A percentile compares a stretch with the other conserved stretches of the same genome.
These are phyloP conservation scores for Dittrichia graveolens DNA, from an alignment of 129 eudicot species.

Conservation along the genomic window DNA sequence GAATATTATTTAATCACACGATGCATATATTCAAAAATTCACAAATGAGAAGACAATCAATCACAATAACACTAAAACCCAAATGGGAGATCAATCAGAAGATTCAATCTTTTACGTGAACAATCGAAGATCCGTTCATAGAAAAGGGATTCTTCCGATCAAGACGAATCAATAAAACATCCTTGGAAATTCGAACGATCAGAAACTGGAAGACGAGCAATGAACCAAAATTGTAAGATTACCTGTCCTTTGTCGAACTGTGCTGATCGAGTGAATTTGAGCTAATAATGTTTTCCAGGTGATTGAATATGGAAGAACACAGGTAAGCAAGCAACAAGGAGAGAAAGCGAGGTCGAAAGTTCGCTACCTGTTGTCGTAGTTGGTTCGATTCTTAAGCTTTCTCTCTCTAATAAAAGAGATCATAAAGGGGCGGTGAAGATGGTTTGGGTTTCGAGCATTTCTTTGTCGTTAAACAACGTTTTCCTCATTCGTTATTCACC, in stretches of 20 bases:
- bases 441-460: neutral
- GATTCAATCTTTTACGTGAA: slow-evolving; percentile 20
- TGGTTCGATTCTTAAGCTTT: slow-evolving; percentile 13
- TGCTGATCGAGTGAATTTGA: neutral
- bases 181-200: slow-evolving; percentile 7
- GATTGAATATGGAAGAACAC: neutral
- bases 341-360: slow-evolving; percentile 1
- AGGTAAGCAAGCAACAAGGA: slow-evolving; percentile 18
- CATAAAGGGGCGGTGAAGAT: slow-evolving; percentile 20
- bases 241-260: slow-evolving; percentile 12
- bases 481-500: neutral
- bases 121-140: neutral
- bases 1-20: too few species aligned
- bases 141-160: neutral
- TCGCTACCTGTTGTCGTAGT: neutral
- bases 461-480: slow-evolving; percentile 37
- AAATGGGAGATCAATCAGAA: slow-evolving; percentile 22
- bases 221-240: slow-evolving; percentile 10
- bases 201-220: slow-evolving; percentile 14
- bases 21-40: neutral
- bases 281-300: neutral
- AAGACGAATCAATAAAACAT: slow-evolving; percentile 16
- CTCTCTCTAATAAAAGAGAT: slow-evolving; percentile 1
- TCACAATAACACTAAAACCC: slow-evolving; percentile 6
- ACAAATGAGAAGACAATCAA: slow-evolving; percentile 15